Evolutionary conservation across 805 yeast species (phyloP).

Genomic region (Saccharomycopsis guyanensis): DNA sequence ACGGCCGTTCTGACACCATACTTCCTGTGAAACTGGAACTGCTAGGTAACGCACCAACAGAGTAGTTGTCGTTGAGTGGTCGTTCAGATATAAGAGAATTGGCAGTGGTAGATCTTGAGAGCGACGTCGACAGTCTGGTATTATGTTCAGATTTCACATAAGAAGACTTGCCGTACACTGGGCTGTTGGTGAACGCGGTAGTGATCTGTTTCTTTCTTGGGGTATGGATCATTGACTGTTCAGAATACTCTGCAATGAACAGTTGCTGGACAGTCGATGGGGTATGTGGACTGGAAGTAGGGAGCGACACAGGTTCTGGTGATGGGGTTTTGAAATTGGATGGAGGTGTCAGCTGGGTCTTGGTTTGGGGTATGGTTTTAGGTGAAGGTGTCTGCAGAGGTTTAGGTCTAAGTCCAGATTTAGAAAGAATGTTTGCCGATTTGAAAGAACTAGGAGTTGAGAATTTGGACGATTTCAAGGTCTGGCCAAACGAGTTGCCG

Average conservation of each 20-base stretch:
- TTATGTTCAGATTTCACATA: neutral
- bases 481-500: no score
- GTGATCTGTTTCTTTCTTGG: constrained; percentile 1
- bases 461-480: no score
- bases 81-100: constrained; percentile 7
- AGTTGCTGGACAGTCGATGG: no score
- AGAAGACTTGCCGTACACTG: constrained; percentile 1
- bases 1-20: constrained; percentile 16
- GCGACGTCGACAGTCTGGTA: neutral
- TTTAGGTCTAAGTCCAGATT: no score
- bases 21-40: constrained; percentile 16
- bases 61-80: constrained; percentile 2
- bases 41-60: neutral
- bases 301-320: no score
- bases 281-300: no score
- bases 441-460: no score
- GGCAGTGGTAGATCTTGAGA: neutral
- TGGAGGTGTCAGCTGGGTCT: no score
- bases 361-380: no score
- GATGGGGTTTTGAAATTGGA: no score
- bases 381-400: no score
- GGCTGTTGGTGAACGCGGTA: constrained; percentile 12
- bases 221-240: constrained; percentile 1
- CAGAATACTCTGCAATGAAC: constrained; percentile 8
- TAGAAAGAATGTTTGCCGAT: no score